Base-by-base conservation (phyloP, 169 alveolate species). In the Ichthyophthirius multifiliis region DNA sequence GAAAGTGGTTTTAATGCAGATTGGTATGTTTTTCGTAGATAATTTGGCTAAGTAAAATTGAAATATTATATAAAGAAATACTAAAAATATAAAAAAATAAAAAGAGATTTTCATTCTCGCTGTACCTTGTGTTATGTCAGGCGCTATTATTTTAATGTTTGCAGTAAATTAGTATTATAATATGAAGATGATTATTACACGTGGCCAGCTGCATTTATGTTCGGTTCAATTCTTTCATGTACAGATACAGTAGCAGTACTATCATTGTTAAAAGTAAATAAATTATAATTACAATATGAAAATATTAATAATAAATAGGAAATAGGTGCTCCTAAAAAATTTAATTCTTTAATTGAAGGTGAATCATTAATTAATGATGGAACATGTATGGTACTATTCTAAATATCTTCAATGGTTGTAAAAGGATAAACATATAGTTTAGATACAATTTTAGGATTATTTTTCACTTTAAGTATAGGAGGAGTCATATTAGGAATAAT, bases 171-270 rank as follows among this genome's bases (percentile, higher is more conserved):
- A 31, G 45, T 84, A 31, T 35, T 86, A 43, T 71, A 75, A n/a
- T 86, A 86, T 37, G 77, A 74, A 18, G 86, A 71, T 6, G 86
- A 82, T 30, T 76, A 81, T 37, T 76, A 55, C 31, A 37, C 90
- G 2, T 86, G 83, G 74, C 62, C 55, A 65, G 78, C 85, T 31
- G 75, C 91, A 13, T 82, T 86, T 34, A 35, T 86, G 75, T 82
- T 86, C 27, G 91, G 91, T 10, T 83, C 86, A 31, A 18, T 86
- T 43, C 65, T 86, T 27, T 81, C 88, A 34, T 84, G 87, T 45
- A 86, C 91, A 37, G 91, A 86, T 43, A 84, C 91, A 34, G 91
- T 86, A 18, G 91, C 91, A 39, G 88, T 86, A 2, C 81, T 82
- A 13, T 83, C 91, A 10, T 43, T 86, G n/a, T 41, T 86, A 4